phyloP scores from a whole-genome alignment of 345 rosid genomes.

The Brassica cretica region DNA sequence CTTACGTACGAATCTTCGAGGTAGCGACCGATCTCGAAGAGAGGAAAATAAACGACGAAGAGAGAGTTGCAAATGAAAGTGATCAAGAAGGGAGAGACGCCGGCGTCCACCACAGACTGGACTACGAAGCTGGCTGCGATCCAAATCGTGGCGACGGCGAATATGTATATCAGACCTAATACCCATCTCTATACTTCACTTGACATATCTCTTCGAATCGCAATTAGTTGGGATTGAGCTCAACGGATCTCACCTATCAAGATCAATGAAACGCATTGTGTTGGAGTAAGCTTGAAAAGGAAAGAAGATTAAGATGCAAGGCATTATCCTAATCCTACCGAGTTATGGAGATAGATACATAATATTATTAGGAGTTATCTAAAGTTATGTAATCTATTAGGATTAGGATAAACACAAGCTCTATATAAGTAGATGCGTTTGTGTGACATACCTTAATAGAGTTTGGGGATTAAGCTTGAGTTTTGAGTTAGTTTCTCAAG shows the following conservation, averaged over 20 bases:
- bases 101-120: constrained; percentile 83
- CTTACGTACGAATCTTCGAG: constrained; percentile 71
- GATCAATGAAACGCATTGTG: background rate
- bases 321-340: background rate
- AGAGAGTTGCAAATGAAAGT: constrained; percentile 92
- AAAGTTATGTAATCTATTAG: background rate
- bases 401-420: background rate
- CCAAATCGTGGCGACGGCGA: constrained; percentile 89
- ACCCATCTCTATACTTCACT: constrained; percentile 72
- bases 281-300: background rate
- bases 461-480: too few species aligned
- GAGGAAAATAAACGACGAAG: constrained; percentile 77
- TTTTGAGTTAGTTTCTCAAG: too few species aligned
- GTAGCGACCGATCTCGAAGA: constrained; percentile 67
- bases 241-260: constrained; percentile 9
- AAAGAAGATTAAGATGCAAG: background rate
- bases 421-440: background rate
- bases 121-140: constrained; percentile 95
- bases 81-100: constrained; percentile 88
- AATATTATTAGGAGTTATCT: background rate
- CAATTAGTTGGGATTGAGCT: background rate
- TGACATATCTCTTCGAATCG: constrained; percentile 42
- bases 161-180: constrained; percentile 69
- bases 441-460: background rate
- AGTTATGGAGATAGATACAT: too few species aligned